These are phyloP conservation scores for Didymella exigua DNA, from an alignment of 2,329 filamentous ascomycete species.

Conservation along the genomic window DNA sequence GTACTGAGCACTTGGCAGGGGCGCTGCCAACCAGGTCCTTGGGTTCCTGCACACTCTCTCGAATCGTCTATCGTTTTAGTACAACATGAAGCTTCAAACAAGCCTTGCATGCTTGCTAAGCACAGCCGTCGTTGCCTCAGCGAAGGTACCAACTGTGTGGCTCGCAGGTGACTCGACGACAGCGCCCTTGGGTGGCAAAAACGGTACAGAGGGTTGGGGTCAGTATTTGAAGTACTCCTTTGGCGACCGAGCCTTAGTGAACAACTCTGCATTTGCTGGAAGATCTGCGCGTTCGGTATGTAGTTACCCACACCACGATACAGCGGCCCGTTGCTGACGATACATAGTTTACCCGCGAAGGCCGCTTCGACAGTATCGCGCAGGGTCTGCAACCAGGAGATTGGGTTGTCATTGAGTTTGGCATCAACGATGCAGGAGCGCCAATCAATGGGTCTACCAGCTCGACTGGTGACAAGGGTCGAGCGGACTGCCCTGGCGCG, in stretches of 20 bases:
- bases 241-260: slow-evolving; percentile 51
- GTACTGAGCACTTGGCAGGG: slow-evolving; percentile 7
- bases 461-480: slow-evolving; percentile 60
- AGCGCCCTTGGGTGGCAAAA: slow-evolving; percentile 53
- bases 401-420: slow-evolving; percentile 71
- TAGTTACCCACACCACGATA: too few relatives aligned
- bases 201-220: slow-evolving; percentile 59
- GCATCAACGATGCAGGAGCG: slow-evolving; percentile 63
- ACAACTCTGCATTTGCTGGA: slow-evolving; percentile 68
- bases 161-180: slow-evolving; percentile 66
- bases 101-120: slow-evolving; percentile 1
- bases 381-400: slow-evolving; percentile 60
- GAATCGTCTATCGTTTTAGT: too few relatives aligned
- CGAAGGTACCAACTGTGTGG: slow-evolving; percentile 29
- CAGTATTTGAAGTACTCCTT: slow-evolving; percentile 61
- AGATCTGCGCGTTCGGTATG: slow-evolving; percentile 63
- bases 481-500: slow-evolving; percentile 62
- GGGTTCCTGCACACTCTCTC: background rate
- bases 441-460: slow-evolving; percentile 58
- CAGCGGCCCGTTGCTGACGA: background rate
- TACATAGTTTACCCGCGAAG: slow-evolving; percentile 62
- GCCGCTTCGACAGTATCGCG: slow-evolving; percentile 63
- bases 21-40: background rate
- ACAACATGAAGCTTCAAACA: background rate
- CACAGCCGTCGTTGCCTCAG: background rate